phyloP scores from a whole-genome alignment of 805 yeast genomes.

The Hanseniaspora occidentalis region DNA sequence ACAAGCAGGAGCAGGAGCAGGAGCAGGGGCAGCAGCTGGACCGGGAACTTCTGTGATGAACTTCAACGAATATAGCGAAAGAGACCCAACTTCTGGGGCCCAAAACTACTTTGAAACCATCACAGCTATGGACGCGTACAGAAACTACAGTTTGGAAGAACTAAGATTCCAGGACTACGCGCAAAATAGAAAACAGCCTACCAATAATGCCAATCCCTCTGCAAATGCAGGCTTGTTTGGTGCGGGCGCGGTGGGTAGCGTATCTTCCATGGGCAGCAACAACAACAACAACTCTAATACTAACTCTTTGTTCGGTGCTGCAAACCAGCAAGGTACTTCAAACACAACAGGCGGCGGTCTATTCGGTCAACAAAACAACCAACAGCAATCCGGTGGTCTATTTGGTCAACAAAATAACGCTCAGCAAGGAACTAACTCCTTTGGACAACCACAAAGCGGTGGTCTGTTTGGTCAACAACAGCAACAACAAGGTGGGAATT shows the following conservation, averaged over 20 bases:
- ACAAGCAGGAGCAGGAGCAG: conserved; percentile 4
- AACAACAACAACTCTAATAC: not conserved
- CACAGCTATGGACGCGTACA: conserved; percentile 83
- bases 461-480: conserved; percentile 22
- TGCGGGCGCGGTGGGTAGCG: conserved; percentile 5
- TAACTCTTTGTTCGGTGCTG: conserved; percentile 15
- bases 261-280: conserved; percentile 2
- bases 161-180: conserved; percentile 81
- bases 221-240: conserved; percentile 9
- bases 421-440: conserved; percentile 16
- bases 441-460: conserved; percentile 22
- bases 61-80: conserved; percentile 57
- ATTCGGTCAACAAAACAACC: conserved; percentile 15
- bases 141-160: conserved; percentile 73
- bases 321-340: conserved; percentile 14
- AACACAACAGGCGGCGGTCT: conserved; percentile 16
- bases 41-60: conserved; percentile 62
- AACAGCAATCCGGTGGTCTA: conserved; percentile 13
- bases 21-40: conserved; percentile 14
- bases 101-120: conserved; percentile 59
- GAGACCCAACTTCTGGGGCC: conserved; percentile 47
- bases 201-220: conserved; percentile 21
- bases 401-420: conserved; percentile 27
- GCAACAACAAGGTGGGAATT: conserved; percentile 8
- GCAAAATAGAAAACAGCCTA: conserved; percentile 33